phyloP scores from a whole-genome alignment of 192 early-diverging fungal species.

The Chytriomyces sp. region DNA sequence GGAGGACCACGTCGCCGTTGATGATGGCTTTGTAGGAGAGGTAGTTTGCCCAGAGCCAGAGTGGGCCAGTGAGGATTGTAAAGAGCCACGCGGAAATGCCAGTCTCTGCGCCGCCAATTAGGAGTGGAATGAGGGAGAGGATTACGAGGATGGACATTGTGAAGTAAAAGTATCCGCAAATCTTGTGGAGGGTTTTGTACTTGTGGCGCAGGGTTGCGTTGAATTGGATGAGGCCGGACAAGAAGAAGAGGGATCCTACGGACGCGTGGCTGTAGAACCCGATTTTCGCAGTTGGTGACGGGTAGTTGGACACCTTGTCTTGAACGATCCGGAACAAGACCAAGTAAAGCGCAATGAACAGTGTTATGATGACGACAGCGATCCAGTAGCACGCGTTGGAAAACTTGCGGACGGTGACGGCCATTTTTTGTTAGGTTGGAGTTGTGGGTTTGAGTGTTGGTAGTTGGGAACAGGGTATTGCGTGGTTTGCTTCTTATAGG shows the following conservation, averaged over 20 bases:
- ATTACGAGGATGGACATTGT: neutral
- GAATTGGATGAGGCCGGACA: conserved; percentile 11
- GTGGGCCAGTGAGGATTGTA: neutral
- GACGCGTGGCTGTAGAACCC: neutral
- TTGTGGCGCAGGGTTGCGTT: neutral
- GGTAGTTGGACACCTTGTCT: neutral
- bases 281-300: neutral
- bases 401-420: neutral
- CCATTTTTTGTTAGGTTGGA: neutral
- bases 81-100: neutral
- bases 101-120: neutral
- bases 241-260: neutral
- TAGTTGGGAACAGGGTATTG: too few relatives aligned
- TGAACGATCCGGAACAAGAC: neutral
- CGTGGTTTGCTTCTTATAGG: too few relatives aligned
- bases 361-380: neutral
- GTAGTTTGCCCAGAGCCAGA: conserved; percentile 6
- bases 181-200: too few relatives aligned
- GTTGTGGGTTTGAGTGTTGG: too few relatives aligned
- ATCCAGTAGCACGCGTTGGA: conserved; percentile 1
- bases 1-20: neutral
- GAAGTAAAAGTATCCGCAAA: neutral
- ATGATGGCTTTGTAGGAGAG: neutral
- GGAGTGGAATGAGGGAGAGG: neutral
- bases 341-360: neutral